phyloP scores from a whole-genome alignment of 768 basidiomycete genomes.

The Panaeolus cyanescens region DNA sequence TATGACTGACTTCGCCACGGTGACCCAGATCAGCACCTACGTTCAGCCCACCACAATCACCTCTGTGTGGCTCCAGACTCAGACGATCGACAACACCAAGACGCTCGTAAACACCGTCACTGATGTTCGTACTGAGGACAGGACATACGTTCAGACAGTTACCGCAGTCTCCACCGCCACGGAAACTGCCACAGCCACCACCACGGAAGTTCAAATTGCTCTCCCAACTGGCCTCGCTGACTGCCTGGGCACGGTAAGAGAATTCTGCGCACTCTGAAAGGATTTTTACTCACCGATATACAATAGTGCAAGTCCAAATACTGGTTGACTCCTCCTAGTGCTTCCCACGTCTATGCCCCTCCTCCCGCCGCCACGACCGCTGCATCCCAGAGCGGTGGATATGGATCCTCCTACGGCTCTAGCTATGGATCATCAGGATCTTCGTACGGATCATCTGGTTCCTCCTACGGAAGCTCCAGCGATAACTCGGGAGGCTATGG shows the following conservation, averaged over 20 bases:
- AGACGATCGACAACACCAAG: conserved; percentile 60
- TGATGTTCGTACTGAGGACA: conserved; percentile 48
- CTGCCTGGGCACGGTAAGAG: conserved; percentile 50
- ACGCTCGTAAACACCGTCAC: conserved; percentile 61
- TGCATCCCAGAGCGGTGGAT: conserved; percentile 10
- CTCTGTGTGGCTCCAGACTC: conserved; percentile 55
- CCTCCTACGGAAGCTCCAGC: conserved; percentile 18
- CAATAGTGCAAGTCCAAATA: conserved; percentile 60
- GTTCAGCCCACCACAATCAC: conserved; percentile 61
- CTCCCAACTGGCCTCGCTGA: conserved; percentile 51
- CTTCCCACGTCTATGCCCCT: conserved; percentile 46
- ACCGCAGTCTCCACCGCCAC: conserved; percentile 50
- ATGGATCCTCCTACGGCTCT: conserved; percentile 13
- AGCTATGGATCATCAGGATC: conserved; percentile 25
- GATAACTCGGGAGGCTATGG: conserved; percentile 23
- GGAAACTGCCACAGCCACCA: conserved; percentile 35
- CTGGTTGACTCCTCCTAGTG: conserved; percentile 52
- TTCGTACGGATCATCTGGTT: conserved; percentile 17
- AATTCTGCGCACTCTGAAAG: neutral
- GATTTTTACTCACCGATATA: conserved; percentile 13
- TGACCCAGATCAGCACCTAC: conserved; percentile 52
- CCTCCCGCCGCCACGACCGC: conserved; percentile 19
- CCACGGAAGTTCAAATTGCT: conserved; percentile 48
- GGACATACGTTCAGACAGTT: conserved; percentile 50
- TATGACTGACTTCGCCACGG: conserved; percentile 53